Percentiles rank a stretch among this genome's conserved stretches.
phyloP scores from a whole-genome alignment of 768 basidiomycete species.

The Flagelloscypha sp. region DNA sequence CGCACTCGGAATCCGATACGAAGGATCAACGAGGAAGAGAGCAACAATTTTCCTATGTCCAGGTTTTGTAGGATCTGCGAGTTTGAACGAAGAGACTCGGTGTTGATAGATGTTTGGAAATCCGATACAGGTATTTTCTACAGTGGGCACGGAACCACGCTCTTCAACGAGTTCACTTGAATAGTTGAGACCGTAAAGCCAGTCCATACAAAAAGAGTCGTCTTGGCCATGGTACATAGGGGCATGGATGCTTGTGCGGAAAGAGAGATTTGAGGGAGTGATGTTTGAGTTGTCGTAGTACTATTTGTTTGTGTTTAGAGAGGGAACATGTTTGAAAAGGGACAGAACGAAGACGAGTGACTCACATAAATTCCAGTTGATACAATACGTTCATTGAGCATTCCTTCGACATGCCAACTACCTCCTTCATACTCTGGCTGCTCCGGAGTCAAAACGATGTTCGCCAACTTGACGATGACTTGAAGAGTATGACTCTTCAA shows the following conservation, averaged over 20 bases:
- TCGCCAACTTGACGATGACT: conserved; percentile 29
- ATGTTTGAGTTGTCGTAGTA: conserved; percentile 25
- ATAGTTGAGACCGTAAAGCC: conserved; percentile 11
- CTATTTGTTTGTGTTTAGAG: conserved; percentile 15
- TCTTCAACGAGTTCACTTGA: conserved; percentile 15
- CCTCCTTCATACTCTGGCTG: conserved; percentile 21
- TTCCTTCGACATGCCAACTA: conserved; percentile 25
- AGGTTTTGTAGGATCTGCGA: conserved; percentile 22
- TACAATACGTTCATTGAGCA: conserved; percentile 15
- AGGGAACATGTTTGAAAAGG: conserved; percentile 11
- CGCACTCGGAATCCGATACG: conserved; percentile 20
- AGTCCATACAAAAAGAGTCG: conserved; percentile 8
- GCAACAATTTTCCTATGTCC: conserved; percentile 31
- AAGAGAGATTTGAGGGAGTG: conserved; percentile 20
- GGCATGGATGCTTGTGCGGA: conserved; percentile 17
- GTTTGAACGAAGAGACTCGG: conserved; percentile 25
- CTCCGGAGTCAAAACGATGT: conserved; percentile 22
- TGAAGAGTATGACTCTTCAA: conserved; percentile 29
- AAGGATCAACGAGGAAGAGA: conserved; percentile 30
- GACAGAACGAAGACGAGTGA: conserved; percentile 10
- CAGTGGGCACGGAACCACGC: conserved; percentile 20
- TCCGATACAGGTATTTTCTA: conserved; percentile 19
- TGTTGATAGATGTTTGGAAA: conserved; percentile 33
- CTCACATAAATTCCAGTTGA: conserved; percentile 16
- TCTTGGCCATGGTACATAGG: conserved; percentile 12